Evolutionary conservation across 495 filamentous ascomycete genomes (phyloP).

Genomic region (Lepraria neglecta): DNA sequence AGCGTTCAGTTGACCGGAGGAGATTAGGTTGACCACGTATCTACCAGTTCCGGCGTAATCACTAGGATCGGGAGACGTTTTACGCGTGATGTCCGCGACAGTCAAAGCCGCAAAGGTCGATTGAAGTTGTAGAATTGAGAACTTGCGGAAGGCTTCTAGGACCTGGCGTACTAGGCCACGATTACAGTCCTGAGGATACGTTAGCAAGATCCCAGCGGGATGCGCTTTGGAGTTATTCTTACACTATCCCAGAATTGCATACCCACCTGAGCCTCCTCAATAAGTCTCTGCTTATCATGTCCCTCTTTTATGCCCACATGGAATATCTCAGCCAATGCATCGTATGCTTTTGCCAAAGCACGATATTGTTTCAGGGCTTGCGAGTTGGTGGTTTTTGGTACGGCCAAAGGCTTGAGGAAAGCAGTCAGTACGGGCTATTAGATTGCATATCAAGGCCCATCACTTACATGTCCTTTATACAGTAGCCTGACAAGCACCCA

Average conservation of each 20-base stretch:
- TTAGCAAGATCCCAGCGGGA: constrained; percentile 34
- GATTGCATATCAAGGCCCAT: constrained; percentile 14
- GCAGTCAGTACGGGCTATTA: constrained; percentile 18
- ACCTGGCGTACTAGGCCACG: constrained; percentile 49
- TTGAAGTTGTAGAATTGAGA: constrained; percentile 40
- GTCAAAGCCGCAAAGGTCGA: constrained; percentile 45
- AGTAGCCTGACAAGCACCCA: constrained; percentile 78
- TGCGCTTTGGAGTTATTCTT: constrained; percentile 34
- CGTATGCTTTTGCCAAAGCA: constrained; percentile 61
- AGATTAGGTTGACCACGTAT: constrained; percentile 49
- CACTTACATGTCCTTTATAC: constrained; percentile 56
- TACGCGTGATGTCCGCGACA: constrained; percentile 37
- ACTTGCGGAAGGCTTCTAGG: constrained; percentile 41
- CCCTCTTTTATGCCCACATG: constrained; percentile 38
- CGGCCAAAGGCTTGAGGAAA: constrained; percentile 7
- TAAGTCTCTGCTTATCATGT: constrained; percentile 46
- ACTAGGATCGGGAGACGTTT: constrained; percentile 34
- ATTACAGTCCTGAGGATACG: constrained; percentile 50
- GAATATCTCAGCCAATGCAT: constrained; percentile 62
- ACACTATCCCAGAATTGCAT: constrained; percentile 53
- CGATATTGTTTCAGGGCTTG: constrained; percentile 52
- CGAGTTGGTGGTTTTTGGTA: constrained; percentile 42
- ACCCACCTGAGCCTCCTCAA: constrained; percentile 52
- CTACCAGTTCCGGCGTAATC: constrained; percentile 41
- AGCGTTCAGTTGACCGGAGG: constrained; percentile 49